Evolutionary conservation across 257 asterid species (phyloP).

Genomic region (Lavandula angustifolia): DNA sequence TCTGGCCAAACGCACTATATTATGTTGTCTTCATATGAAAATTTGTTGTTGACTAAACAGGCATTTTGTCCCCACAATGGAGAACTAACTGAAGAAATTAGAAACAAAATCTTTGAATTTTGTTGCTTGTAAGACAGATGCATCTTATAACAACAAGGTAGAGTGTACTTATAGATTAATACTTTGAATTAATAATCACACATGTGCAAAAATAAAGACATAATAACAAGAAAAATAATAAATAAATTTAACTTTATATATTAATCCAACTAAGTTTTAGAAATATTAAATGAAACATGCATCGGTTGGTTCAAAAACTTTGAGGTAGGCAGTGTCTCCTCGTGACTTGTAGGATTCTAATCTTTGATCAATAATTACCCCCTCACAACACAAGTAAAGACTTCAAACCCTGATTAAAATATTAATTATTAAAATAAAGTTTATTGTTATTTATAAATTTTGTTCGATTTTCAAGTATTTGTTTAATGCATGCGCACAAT

Average conservation of each 20-base stretch:
- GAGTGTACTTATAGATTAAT: too few relatives aligned
- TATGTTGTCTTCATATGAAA: conserved; percentile 4
- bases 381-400: background rate
- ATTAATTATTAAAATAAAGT: background rate
- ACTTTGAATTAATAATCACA: too few relatives aligned
- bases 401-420: background rate
- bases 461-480: background rate
- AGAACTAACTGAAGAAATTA: conserved; percentile 18
- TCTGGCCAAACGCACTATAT: conserved; percentile 38
- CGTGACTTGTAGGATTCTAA: background rate
- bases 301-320: background rate
- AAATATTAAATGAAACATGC: background rate
- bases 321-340: background rate
- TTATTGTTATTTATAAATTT: background rate
- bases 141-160: too few relatives aligned
- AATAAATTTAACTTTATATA: too few relatives aligned
- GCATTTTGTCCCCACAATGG: conserved; percentile 30
- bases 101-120: conserved; percentile 31
- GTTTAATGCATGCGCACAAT: background rate
- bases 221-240: too few relatives aligned
- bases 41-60: conserved; percentile 28
- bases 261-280: background rate
- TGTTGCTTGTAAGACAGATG: conserved; percentile 1
- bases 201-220: too few relatives aligned
- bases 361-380: background rate